Conservation (phyloP, 768 basidiomycete species). For the Agaricus blazei region DNA sequence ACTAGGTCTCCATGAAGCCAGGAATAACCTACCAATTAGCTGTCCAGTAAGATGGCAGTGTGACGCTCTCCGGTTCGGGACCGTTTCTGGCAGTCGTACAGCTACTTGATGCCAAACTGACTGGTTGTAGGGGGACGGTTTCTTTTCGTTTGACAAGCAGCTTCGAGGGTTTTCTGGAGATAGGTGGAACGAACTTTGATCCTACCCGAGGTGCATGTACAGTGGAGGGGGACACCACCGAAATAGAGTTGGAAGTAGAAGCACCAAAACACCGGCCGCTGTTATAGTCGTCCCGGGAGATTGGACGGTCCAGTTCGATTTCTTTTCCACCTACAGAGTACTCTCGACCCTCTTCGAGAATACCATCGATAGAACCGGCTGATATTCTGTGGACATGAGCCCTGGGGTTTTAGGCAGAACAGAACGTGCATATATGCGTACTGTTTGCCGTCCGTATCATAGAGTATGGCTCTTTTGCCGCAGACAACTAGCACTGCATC, state of each 20-base stretch:
- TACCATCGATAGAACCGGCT: slow-evolving; percentile 40
- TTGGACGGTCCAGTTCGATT: slow-evolving; percentile 55
- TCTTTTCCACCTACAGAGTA: slow-evolving; percentile 49
- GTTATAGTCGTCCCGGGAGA: slow-evolving; percentile 51
- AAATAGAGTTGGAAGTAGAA: slow-evolving; percentile 1
- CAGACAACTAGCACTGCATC: slow-evolving; percentile 61
- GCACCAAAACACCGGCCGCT: slow-evolving; percentile 62
- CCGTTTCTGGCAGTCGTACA: slow-evolving; percentile 1
- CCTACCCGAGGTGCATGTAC: slow-evolving; percentile 13
- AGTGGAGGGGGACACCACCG: slow-evolving; percentile 13
- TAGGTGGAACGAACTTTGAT: slow-evolving; percentile 24
- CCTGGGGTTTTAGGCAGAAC: neutral
- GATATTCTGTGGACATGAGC: slow-evolving; percentile 34
- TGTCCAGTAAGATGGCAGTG: slow-evolving; percentile 42
- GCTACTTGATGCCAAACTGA: slow-evolving; percentile 3
- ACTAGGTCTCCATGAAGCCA: neutral
- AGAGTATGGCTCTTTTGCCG: slow-evolving; percentile 40
- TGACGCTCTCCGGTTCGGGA: slow-evolving; percentile 19
- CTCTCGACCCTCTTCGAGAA: slow-evolving; percentile 33
- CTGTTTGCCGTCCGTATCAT: slow-evolving; percentile 63
- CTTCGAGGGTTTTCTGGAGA: neutral
- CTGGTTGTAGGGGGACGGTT: slow-evolving; percentile 5
- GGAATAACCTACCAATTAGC: slow-evolving; percentile 54
- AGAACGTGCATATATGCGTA: slow-evolving; percentile 26
- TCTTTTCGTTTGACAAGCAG: neutral